phyloP scores from a whole-genome alignment of 305 asterid species.

The Solanum chacoense region DNA sequence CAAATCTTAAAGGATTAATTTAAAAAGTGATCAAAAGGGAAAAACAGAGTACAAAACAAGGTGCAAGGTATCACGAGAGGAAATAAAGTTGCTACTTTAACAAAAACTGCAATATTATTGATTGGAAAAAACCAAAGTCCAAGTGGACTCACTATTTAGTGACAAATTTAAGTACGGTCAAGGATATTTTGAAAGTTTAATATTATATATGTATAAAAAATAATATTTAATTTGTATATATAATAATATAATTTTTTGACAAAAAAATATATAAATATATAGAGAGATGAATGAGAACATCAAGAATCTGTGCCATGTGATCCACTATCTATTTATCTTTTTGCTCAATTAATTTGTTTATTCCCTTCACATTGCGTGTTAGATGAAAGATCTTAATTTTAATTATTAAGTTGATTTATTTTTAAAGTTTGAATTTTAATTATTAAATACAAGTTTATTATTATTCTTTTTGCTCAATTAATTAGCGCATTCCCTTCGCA shows the following conservation, averaged over 20 bases:
- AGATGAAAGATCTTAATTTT: not conserved
- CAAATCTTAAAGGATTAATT: not conserved
- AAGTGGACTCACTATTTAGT: not conserved
- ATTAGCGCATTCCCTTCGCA: no score
- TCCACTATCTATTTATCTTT: not conserved
- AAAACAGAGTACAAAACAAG: not conserved
- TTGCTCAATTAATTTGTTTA: not conserved
- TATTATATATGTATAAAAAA: not conserved
- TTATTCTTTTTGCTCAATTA: no score
- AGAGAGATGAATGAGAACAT: not conserved
- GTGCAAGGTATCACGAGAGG: not conserved
- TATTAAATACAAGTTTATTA: no score
- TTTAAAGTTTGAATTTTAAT: no score
- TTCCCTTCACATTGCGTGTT: not conserved
- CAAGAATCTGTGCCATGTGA: not conserved
- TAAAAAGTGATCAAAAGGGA: not conserved
- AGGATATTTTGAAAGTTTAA: not conserved
- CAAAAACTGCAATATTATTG: not conserved
- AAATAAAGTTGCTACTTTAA: not conserved
- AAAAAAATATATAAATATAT: no score
- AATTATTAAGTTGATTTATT: no score
- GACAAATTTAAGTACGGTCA: not conserved
- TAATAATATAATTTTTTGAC: not conserved
- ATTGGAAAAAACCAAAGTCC: slow-evolving; percentile 1
- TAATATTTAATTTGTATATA: no score